A percentile compares a stretch with the other conserved stretches of the same genome.
These are phyloP conservation scores for Aspergillus sclerotiicarbonarius DNA, from an alignment of 495 filamentous ascomycete species.

Conservation along the genomic window DNA sequence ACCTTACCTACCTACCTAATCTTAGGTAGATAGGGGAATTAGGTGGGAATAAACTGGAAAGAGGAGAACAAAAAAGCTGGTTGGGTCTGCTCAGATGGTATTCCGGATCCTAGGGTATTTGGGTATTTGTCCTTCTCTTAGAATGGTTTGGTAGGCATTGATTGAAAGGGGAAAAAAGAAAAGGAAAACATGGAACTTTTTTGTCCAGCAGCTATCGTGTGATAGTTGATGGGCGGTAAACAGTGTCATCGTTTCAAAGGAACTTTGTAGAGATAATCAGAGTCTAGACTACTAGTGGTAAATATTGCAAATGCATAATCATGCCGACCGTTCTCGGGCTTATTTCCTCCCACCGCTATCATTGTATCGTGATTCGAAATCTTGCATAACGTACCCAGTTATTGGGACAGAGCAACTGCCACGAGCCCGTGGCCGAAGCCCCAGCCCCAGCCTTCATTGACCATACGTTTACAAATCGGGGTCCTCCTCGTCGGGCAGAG, in stretches of 20 bases:
- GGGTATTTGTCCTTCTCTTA: not conserved
- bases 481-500: slow-evolving; percentile 95
- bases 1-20: no score
- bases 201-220: slow-evolving; percentile 11
- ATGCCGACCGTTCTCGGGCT: slow-evolving; percentile 39
- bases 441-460: slow-evolving; percentile 21
- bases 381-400: slow-evolving; percentile 23
- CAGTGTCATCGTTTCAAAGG: slow-evolving; percentile 21
- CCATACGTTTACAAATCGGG: slow-evolving; percentile 59
- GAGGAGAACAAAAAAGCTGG: no score
- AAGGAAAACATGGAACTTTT: slow-evolving; percentile 13
- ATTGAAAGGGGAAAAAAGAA: not conserved
- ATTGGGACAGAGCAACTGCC: slow-evolving; percentile 11
- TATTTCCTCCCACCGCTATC: slow-evolving; percentile 37
- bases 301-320: slow-evolving; percentile 41
- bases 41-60: no score
- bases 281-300: slow-evolving; percentile 47
- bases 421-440: slow-evolving; percentile 7
- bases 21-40: no score
- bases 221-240: slow-evolving; percentile 9
- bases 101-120: no score
- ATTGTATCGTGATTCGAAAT: slow-evolving; percentile 45
- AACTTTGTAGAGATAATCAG: slow-evolving; percentile 34
- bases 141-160: not conserved
- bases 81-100: no score